Conservation (phyloP, 202 grass and related monocot genomes). For the Bolboschoenoplectus hybrid region DNA sequence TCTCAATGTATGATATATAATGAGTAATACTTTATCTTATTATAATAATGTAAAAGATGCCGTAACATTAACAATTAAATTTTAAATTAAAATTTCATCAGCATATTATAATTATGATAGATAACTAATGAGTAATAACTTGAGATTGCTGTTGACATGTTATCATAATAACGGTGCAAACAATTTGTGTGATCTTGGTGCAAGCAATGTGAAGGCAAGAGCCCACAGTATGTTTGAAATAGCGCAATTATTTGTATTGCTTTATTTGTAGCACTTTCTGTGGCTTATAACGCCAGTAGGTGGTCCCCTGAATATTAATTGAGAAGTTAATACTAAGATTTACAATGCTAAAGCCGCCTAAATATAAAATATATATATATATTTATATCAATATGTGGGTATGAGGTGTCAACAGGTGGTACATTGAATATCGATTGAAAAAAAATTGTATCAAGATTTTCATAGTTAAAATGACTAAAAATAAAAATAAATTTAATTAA, state of each 20-base stretch:
- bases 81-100: no score
- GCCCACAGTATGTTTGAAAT: constrained; percentile 9
- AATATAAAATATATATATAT: background rate
- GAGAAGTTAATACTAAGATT: background rate
- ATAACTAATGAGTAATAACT: background rate
- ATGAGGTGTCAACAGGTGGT: no score
- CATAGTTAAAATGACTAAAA: background rate
- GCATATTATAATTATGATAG: no score
- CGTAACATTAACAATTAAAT: no score
- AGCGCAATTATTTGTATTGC: constrained; percentile 4
- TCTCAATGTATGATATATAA: no score
- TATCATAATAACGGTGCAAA: background rate
- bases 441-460: background rate
- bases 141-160: background rate
- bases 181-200: constrained; percentile 21
- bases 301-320: background rate
- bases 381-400: no score
- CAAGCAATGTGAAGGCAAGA: background rate
- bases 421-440: no score
- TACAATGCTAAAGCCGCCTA: background rate
- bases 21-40: no score
- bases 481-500: background rate
- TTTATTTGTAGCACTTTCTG: constrained; percentile 1
- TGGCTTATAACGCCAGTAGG: background rate
- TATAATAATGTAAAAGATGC: no score